Base-by-base conservation (phyloP, 148 eudicot genomes). In the Linanthus parryae region DNA sequence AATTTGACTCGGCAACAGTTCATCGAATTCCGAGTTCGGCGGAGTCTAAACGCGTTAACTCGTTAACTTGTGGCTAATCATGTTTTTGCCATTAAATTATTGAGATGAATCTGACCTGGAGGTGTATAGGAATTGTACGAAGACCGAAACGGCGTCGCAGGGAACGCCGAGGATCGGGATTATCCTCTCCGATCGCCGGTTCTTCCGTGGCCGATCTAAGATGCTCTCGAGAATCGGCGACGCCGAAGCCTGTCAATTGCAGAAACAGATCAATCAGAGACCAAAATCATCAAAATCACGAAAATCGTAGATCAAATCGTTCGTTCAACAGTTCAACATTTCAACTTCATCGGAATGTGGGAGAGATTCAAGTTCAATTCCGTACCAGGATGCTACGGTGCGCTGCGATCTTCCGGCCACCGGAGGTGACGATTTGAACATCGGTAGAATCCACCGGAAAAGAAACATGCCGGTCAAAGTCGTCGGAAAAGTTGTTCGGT, bases 161-260 rank as follows among this genome's bases (percentile, higher is more conserved):
- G 95, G 97, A 6, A 89, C 94, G 36, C 97, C 97, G 35, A 64
- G 65, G 1, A 89, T 80, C 38, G 76, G 67, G 53, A 89, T 69
- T 5, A 62, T 75, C 54, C 54, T 78, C 57, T 69, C 75, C 17
- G 75, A 60, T 52, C 63, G 77, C 67, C 65, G 65, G 47, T 73
- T 67, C 64, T 72, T 71, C 19, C 52, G 62, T 40, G 83, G 79
- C 52, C 52, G 56, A 34, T 75, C 87, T 28, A 82, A 44, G 8
- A 73, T 69, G 60, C 59, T 77, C 69, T 80, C 88, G 42, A 89
- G 36, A 54, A 85, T 90, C 34, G 97, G 75, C 47, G 97, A 89
- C 10, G 84, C 81, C 62, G 79, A 64, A 24, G 88, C 97, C 97
- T 89, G 42, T 17, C 56, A 33, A 31, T 31, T 33, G 2, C 55